Evolutionary conservation across 495 filamentous ascomycete genomes (phyloP), one percentile per base, ranked within the genome.

Genomic region (Tirmania nivea): DNA sequence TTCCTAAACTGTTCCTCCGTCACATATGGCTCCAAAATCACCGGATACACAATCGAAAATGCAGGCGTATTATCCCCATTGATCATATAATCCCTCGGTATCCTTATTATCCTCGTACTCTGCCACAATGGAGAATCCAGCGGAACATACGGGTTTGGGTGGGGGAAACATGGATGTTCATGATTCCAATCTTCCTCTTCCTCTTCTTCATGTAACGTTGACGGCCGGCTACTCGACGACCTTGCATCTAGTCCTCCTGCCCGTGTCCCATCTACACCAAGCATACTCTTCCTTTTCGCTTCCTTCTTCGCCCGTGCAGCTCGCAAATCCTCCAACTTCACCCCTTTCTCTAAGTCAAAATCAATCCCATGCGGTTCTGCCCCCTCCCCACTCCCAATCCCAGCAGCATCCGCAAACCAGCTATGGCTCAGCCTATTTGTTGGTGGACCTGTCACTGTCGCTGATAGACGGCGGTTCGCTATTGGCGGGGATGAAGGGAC

Each of bases 41-140:
- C 90, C 0, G 90, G 90, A 58, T 96, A 99, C 0, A 94, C 74
- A 57, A 94, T 94, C 8, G 84, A 87, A 61, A 87, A 95, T 10
- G 62, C 62, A 16, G 90, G 90, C 8, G 87, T 86, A n/a, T 94
- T 70, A 65, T 99, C 90, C 6, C 87, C 92, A 45, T 76, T 74
- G 19, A 84, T 64, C 73, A 95, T 80, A 83, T 86, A 99, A 65
- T 96, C 90, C 21, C 90, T 74, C 21, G 77, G 74, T 51, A 99
- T 81, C 1, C 90, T 81, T 63, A 99, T 95, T 52, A 99, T 80
- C 55, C 87, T 79, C 14, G 90, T 99, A 8, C 70, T 77, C 47
- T 72, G 66, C 60, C 80, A 82, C 57, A 93, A 77, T 8, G 76
- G 70, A 1, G 84, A 89, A 48, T 77, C 72, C 17, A 82, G 63